These are phyloP conservation scores for Colletotrichum spaethianum DNA, from an alignment of 2,329 filamentous ascomycete genomes.

Conservation along the genomic window DNA sequence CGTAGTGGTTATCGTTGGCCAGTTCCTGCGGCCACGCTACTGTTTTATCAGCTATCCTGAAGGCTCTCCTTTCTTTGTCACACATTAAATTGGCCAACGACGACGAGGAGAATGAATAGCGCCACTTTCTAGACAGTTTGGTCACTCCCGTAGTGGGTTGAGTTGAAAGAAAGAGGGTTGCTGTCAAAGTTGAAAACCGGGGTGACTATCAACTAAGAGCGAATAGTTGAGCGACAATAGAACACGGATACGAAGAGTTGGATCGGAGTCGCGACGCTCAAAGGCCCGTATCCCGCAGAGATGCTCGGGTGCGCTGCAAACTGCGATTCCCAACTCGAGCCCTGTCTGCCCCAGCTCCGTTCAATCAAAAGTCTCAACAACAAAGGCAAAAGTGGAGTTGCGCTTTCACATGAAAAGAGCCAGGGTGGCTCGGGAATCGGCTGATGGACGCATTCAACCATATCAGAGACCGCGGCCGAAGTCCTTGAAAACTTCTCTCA, in stretches of 20 bases:
- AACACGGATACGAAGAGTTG: slow-evolving; percentile 36
- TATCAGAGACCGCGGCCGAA: slow-evolving; percentile 13
- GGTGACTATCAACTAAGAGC: not conserved
- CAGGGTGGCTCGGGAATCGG: slow-evolving; percentile 33
- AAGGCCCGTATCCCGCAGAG: slow-evolving; percentile 9
- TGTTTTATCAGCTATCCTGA: not conserved
- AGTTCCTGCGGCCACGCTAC: not conserved
- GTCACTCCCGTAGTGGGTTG: not conserved
- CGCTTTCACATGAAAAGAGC: slow-evolving; percentile 36
- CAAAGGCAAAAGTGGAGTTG: slow-evolving; percentile 37
- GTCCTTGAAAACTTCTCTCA: slow-evolving; percentile 12
- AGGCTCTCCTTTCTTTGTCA: not conserved
- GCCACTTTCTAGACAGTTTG: not conserved
- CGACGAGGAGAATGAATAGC: not conserved
- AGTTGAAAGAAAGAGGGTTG: not conserved
- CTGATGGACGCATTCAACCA: slow-evolving; percentile 32
- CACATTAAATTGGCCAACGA: not conserved
- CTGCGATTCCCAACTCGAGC: slow-evolving; percentile 20
- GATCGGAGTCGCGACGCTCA: slow-evolving; percentile 13
- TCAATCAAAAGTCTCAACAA: slow-evolving; percentile 37
- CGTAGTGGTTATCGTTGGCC: not conserved
- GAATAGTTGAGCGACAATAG: slow-evolving; percentile 25
- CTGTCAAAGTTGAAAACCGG: not conserved
- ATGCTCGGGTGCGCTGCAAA: slow-evolving; percentile 10
- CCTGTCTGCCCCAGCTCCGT: slow-evolving; percentile 17